phyloP scores from a whole-genome alignment of 305 asterid species.

The Fraxinus latifolia region DNA sequence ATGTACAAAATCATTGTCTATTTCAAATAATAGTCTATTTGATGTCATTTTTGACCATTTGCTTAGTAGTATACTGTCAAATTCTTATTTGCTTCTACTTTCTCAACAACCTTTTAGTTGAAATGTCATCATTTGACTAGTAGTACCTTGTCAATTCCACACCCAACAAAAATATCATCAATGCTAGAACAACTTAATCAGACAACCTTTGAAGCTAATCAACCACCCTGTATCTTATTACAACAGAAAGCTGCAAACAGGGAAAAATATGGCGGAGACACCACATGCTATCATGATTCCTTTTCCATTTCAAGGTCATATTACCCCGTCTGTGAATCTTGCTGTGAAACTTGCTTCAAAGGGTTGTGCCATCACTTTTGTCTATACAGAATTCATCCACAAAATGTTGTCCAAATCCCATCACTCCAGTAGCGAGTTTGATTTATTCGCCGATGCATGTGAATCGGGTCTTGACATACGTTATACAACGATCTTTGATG shows the following conservation, averaged over 20 bases:
- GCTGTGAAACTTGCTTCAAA: slow-evolving; percentile 38
- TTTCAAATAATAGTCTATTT: too few relatives aligned
- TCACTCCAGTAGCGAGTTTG: slow-evolving; percentile 8
- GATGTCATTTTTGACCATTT: too few relatives aligned
- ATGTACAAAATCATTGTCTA: background rate
- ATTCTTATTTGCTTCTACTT: background rate
- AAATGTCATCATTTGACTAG: background rate
- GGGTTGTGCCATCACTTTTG: slow-evolving; percentile 35
- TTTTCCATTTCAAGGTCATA: slow-evolving; percentile 32
- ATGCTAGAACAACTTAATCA: background rate
- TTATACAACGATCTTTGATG: slow-evolving; percentile 41
- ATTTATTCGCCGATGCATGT: slow-evolving; percentile 31
- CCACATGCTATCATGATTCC: slow-evolving; percentile 32
- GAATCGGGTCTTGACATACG: slow-evolving; percentile 46
- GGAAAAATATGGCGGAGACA: background rate
- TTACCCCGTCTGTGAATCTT: slow-evolving; percentile 29
- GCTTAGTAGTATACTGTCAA: background rate
- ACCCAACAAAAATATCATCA: background rate
- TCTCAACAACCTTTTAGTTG: background rate
- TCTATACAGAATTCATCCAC: slow-evolving; percentile 40
- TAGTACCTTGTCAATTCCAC: background rate
- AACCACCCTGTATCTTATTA: background rate
- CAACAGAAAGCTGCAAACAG: background rate
- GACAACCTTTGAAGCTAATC: background rate
- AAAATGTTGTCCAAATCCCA: slow-evolving; percentile 26